Evolutionary conservation across 805 yeast species (phyloP).

Genomic region (Cephaloascus fragrans): DNA sequence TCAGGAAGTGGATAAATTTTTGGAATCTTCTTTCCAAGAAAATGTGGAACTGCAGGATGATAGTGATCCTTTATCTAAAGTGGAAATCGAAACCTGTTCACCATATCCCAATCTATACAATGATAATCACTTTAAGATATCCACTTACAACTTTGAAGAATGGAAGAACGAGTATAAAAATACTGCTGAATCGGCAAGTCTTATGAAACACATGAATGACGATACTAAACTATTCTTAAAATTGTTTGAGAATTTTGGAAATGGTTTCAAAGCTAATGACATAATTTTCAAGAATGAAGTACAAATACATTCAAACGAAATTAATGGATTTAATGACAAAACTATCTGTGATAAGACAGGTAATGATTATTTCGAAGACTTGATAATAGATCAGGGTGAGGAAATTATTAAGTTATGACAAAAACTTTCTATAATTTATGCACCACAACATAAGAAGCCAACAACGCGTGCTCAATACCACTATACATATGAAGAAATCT

Average conservation of each 20-base stretch:
- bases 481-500: no score
- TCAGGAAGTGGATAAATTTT: not conserved
- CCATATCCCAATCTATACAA: conserved; percentile 16
- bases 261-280: not conserved
- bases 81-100: conserved; percentile 47
- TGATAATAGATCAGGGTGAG: not conserved
- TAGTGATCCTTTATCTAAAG: conserved; percentile 31
- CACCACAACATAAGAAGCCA: no score
- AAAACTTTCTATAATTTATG: no score
- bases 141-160: not conserved
- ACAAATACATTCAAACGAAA: not conserved
- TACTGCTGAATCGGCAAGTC: no score
- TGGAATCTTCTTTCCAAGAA: not conserved
- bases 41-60: not conserved
- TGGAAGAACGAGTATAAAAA: not conserved
- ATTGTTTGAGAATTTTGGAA: not conserved
- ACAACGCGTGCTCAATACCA: no score
- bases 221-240: not conserved
- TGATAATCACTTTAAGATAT: not conserved
- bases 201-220: no score
- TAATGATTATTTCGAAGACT: not conserved
- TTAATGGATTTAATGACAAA: not conserved
- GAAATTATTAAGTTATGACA: not conserved
- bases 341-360: not conserved
- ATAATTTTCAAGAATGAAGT: not conserved